Percentiles rank a stretch among this genome's conserved stretches.
Conservation (phyloP, 1,284 basidiomycete genomes). For the Violaceomyces palustris region DNA sequence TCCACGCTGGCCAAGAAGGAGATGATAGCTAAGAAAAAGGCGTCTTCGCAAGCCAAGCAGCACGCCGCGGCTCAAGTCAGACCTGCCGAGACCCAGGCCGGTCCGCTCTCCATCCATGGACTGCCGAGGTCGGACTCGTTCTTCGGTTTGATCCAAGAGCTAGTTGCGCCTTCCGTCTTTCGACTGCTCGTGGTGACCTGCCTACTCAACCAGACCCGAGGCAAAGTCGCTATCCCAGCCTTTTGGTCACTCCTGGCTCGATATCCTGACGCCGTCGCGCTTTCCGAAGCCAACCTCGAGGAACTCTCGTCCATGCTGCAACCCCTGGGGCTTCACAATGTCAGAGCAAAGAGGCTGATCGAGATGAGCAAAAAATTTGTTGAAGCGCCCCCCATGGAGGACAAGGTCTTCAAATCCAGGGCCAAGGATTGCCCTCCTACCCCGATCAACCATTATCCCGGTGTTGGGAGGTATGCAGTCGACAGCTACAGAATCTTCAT, state of each 20-base stretch:
- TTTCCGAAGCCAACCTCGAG: conserved; percentile 6
- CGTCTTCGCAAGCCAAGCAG: too few species aligned
- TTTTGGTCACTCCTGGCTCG: conserved; percentile 15
- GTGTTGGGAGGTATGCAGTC: conserved; percentile 21
- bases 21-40: too few species aligned
- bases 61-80: too few species aligned
- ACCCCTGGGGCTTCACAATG: conserved; percentile 19
- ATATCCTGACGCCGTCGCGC: conserved; percentile 12
- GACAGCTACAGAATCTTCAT: conserved; percentile 26
- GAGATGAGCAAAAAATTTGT: conserved; percentile 12
- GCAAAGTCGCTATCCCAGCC: conserved; percentile 16
- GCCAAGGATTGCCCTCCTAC: conserved; percentile 12
- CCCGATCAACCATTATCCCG: conserved; percentile 14
- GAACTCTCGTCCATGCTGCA: conserved; percentile 13
- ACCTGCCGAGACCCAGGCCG: too few species aligned
- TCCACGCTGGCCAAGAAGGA: too few species aligned
- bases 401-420: conserved; percentile 8
- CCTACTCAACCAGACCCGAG: conserved; percentile 26
- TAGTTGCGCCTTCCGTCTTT: conserved; percentile 22
- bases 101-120: conserved; percentile 6
- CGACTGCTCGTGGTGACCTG: conserved; percentile 19
- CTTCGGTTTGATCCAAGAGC: conserved; percentile 25
- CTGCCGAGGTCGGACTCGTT: conserved; percentile 11
- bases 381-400: conserved; percentile 13
- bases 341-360: conserved; percentile 12